Base-by-base conservation (phyloP, 1,139 yeast species). In the Nadsonia starkeyi-henricii region DNA sequence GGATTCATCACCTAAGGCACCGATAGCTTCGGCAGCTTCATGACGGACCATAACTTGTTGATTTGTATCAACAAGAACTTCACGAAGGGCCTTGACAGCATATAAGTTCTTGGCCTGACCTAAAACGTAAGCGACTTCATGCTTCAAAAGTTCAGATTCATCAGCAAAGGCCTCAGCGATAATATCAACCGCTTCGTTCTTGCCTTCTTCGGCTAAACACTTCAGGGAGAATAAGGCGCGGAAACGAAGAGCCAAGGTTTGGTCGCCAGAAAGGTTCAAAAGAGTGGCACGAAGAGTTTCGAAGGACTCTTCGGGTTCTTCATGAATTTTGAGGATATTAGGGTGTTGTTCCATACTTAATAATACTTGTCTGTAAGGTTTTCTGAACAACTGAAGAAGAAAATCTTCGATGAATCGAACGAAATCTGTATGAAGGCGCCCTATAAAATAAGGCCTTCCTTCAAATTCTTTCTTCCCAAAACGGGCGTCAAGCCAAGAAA, bases 21-120 rank as follows among this genome's bases (percentile, higher is more conserved):
- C 99, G 50, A 93, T 74, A 33, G 97, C 98, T 68, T 93, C 99
- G 13, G 98, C 98, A 20, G 98, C 98, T 67, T 93, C 99, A 65
- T 93, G 99, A 66, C 99, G 83, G 39, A 93, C 99, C 97, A 93
- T 93, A 52, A 85, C 73, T 68, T 93, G 97, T 51, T 70, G 68
- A 46, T 71, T 60, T 26, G 61, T 58, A 62, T 83, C 81, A 50
- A 69, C 67, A 57, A 91, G 74, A 37, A 85, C 94, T n/a, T 73
- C 71, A 63, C 86, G 76, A 54, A 93, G 74, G 50, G 78, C 74
- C 44, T 82, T 80, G 49, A 93, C 85, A 50, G 96, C 89, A 49
- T 76, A 67, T 56, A 80, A 63, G 67, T 89, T 89, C 61, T 83
- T 80, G 47, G 96, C 88, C 67, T 93, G 99, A 43, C 99, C 99